Evolutionary conservation across 176 grass and related monocot genomes (phyloP).

Genomic region (Juncus inflexus): DNA sequence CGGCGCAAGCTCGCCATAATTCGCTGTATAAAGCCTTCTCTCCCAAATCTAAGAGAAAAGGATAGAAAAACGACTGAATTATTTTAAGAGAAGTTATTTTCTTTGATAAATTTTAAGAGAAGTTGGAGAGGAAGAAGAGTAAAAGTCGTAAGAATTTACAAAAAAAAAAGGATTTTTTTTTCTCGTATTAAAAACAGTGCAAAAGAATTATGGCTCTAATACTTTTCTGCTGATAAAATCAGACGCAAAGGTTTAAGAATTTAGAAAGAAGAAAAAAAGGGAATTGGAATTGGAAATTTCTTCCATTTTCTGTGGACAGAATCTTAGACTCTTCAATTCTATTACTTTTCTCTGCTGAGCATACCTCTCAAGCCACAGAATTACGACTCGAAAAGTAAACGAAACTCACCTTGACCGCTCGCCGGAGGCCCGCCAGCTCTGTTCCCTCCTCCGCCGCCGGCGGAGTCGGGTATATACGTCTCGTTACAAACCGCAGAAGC

Average conservation of each 20-base stretch:
- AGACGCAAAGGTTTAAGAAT: neutral
- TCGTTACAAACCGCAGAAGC: constrained; percentile 24
- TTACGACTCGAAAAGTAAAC: neutral
- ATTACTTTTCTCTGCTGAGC: neutral
- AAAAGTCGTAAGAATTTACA: neutral
- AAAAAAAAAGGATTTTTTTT: neutral
- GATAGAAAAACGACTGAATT: constrained; percentile 7
- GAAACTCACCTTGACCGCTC: constrained; percentile 4
- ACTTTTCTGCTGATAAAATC: neutral
- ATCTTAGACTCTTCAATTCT: too few relatives aligned
- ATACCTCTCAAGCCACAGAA: neutral
- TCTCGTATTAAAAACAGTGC: neutral
- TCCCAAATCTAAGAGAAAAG: constrained; percentile 29
- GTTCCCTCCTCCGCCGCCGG: neutral
- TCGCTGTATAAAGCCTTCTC: constrained; percentile 59
- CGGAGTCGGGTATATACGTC: constrained; percentile 18
- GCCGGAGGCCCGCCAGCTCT: too few relatives aligned
- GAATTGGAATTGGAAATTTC: constrained; percentile 9
- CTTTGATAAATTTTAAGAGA: neutral
- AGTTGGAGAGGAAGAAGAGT: neutral
- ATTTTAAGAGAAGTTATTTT: neutral
- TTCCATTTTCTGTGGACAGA: neutral
- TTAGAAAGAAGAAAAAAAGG: neutral
- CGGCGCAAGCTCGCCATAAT: constrained; percentile 86
- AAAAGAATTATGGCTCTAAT: neutral